These are phyloP conservation scores for Erodium chrysanthum DNA, from an alignment of 441 rosid genomes.

Conservation along the genomic window DNA sequence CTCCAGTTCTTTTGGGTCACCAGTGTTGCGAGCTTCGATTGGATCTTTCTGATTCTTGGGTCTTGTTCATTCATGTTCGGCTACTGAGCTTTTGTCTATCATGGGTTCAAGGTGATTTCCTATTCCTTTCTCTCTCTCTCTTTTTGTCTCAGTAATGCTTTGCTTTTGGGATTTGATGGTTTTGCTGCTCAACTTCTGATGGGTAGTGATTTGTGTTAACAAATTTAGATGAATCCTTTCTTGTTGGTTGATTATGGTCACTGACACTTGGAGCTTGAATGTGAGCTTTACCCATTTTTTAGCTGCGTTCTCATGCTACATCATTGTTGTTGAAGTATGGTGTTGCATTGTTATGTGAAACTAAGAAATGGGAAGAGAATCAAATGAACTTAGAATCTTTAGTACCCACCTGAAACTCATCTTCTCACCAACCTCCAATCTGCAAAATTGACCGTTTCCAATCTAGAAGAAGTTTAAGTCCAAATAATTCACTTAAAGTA, in stretches of 20 bases:
- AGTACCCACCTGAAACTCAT: neutral
- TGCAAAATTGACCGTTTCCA: neutral
- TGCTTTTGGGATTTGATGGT: neutral
- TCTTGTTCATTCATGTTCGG: constrained; percentile 14
- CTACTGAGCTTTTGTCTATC: constrained; percentile 19
- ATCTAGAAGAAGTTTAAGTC: neutral
- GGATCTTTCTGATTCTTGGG: constrained; percentile 13
- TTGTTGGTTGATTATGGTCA: neutral
- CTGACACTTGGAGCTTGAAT: neutral
- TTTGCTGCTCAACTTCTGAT: constrained; percentile 5
- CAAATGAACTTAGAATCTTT: neutral
- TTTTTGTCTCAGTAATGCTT: neutral
- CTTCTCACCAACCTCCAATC: neutral
- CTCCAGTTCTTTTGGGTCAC: neutral
- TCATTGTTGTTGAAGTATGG: neutral
- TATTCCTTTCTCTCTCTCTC: neutral
- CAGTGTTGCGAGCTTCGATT: constrained; percentile 6
- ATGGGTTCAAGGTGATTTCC: constrained; percentile 32
- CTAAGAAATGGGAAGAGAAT: neutral
- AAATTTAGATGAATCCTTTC: neutral
- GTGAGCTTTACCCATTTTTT: neutral
- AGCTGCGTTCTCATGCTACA: neutral
- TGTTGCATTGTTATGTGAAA: neutral
- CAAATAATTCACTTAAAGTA: neutral
- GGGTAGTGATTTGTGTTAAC: neutral